Conservation (phyloP, 441 rosid species). For the Aquilaria agallochum region DNA sequence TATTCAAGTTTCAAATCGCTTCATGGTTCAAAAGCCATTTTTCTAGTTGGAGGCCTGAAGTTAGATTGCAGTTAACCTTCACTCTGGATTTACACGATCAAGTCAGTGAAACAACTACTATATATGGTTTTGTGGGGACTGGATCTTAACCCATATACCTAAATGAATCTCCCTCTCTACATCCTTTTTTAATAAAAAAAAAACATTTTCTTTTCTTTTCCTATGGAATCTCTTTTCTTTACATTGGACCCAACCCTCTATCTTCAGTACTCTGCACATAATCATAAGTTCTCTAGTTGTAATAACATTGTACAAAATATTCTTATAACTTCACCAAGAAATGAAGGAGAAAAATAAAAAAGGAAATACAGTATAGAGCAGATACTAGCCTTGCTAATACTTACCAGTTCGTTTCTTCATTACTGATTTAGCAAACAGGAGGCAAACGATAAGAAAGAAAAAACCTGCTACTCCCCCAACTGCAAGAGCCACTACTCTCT, state of each 20-base stretch:
- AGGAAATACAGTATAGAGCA: background rate
- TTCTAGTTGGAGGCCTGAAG: too few relatives aligned
- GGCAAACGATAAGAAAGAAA: conserved; percentile 54
- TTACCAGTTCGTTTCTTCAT: conserved; percentile 47
- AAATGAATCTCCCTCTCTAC: background rate
- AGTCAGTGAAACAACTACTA: background rate
- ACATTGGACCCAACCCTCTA: background rate
- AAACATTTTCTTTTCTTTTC: background rate
- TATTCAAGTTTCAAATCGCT: too few relatives aligned
- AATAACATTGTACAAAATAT: background rate
- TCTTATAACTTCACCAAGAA: background rate
- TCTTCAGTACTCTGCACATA: conserved; percentile 15
- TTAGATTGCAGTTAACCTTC: too few relatives aligned
- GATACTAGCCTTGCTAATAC: conserved; percentile 13
- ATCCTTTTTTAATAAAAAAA: background rate
- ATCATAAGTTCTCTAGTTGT: background rate
- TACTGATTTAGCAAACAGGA: conserved; percentile 51
- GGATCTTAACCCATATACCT: background rate
- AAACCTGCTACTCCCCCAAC: conserved; percentile 79
- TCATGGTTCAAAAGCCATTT: too few relatives aligned
- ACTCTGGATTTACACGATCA: background rate
- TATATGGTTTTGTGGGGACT: conserved; percentile 1
- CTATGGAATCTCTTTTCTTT: background rate
- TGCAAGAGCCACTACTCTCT: conserved; percentile 74
- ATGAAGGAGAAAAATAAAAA: background rate